These are phyloP conservation scores for Chrysopogon serrulatus DNA, from an alignment of 176 grass and related monocot species.

Conservation along the genomic window DNA sequence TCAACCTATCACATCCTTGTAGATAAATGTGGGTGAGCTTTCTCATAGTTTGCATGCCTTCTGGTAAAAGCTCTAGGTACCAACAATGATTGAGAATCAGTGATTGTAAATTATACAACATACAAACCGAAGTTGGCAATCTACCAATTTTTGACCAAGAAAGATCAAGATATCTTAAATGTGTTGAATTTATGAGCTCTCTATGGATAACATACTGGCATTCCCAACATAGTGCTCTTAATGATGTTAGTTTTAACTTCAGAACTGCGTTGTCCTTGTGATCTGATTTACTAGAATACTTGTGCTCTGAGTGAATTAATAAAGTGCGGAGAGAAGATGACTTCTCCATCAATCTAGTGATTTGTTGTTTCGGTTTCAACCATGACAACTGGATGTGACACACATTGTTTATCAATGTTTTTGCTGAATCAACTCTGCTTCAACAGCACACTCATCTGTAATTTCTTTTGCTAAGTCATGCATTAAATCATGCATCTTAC, in stretches of 20 bases:
- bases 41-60: too few relatives aligned
- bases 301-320: too few relatives aligned
- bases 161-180: slow-evolving; percentile 20
- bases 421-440: background rate
- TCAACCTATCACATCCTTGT: too few relatives aligned
- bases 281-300: fast-evolving
- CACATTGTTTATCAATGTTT: background rate
- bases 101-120: background rate
- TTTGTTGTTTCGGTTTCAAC: background rate
- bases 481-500: slow-evolving; percentile 27
- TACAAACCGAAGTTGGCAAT: background rate
- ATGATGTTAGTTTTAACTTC: background rate
- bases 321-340: background rate
- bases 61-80: background rate
- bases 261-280: background rate
- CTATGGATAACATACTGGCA: background rate
- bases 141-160: fast-evolving
- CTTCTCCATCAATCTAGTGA: background rate
- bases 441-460: background rate
- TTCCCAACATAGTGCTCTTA: background rate
- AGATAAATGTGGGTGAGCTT: too few relatives aligned
- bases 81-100: background rate
- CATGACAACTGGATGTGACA: background rate
- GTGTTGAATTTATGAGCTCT: background rate
- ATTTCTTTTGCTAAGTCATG: slow-evolving; percentile 8